Evolutionary conservation across 202 grass and related monocot species (phyloP), one percentile per base, ranked within the genome.

Genomic region (Hordeum pubiflorum): DNA sequence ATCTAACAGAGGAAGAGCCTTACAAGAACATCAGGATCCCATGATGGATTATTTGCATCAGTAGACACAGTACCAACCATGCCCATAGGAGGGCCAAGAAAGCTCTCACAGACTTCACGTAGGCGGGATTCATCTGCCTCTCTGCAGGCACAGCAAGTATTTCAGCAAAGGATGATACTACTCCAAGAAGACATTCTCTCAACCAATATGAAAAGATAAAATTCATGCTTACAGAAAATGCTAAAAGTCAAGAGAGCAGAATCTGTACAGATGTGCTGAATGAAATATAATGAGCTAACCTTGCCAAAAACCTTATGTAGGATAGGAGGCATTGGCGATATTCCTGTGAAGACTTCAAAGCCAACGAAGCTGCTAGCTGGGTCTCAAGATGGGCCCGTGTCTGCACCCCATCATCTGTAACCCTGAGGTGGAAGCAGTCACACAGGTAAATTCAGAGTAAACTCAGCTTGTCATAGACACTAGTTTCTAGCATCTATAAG

Each of bases 101-200:
- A 98, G 78, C 80, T 86, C 73, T 93, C 95, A 23, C 95, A 98
- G 56, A 98, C 73, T 82, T 98, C 95, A 48, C 92, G 90, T 17
- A 98, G 69, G 37, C 95, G 88, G 20, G 88, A 91, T 77, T 98
- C 95, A 69, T 98, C 95, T 52, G 92, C 86, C 87, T 98, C 95
- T 83, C 92, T 98, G 80, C 72, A 86, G 3, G 40, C 44, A 27
- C 22, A 46, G 17, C 3, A 71, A 48, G 68, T 1, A 44, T 85
- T 76, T 77, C 43, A 81, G 61, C 13, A 22, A 9, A 18, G 2
- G 11, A 18, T 26, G 72, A 56, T 61, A 65, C 7, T n/a, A 31
- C 39, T 26, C 63, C 27, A 57, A 44, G 44, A 48, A 71, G 33
- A 26, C 21, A 29, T 70, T 70, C 68, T 56, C 10, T 64, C 11